Evolutionary conservation across 2,329 filamentous ascomycete genomes (phyloP), one percentile per base, ranked within the genome.

Genomic region (Penicillium sp.): DNA sequence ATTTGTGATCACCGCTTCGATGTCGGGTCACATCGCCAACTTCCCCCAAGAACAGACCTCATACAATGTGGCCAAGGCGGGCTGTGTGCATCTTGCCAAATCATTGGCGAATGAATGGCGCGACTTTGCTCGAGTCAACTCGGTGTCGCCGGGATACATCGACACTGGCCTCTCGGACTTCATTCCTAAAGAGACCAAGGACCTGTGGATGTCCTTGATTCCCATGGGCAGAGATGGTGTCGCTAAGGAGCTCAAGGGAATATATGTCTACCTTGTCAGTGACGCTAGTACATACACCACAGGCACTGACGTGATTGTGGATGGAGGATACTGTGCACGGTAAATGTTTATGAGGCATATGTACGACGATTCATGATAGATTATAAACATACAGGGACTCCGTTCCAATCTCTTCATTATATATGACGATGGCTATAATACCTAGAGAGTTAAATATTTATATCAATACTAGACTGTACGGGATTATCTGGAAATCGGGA

Each of bases 21-120:
- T 90, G 80, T 85, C 81, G 60, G 88, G 83, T 1, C 85, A 85
- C 66, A 84, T 90, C 60, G 85, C 83, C 66, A 90, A 89, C 66
- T 79, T 88, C 52, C 88, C 87, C 2, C 86, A 89, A 73, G 67
- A 83, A 59, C 87, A 90, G 74, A 78, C 83, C 47, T 89, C 86
- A 74, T 93, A 93, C 83, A 92, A 92, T 68, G 88, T 88, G 28
- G 90, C 87, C 74, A 92, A 92, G 82, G 88, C 89, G 16, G 89
- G 85, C 65, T 87, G 91, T 14, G 47, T 35, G 63, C 86, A 90
- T 75, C 82, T 92, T 53, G 87, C 84, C 74, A 90, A 89, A 79
- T 91, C 88, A 3, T 83, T 94, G 23, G 89, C 88, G 45, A 88
- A 89, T 55, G 90, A 94, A 76, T 93, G 90, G 86, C 87, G 23